Evolutionary conservation across 192 early-diverging fungal genomes (phyloP).

Genomic region (Diversispora eburnea): DNA sequence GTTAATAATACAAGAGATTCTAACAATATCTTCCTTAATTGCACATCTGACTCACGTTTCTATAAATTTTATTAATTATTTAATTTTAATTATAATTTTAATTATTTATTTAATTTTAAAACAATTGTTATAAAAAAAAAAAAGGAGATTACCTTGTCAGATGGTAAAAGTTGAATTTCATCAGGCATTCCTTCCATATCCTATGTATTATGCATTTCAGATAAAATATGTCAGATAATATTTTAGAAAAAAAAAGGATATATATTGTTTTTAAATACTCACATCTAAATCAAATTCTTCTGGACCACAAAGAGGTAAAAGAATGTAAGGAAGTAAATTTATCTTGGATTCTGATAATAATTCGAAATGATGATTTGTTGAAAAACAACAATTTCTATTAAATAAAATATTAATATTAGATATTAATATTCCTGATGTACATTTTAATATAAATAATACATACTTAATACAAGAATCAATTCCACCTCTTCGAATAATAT

Average conservation of each 20-base stretch:
- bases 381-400: conserved; percentile 75
- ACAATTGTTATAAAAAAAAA: conserved; percentile 5
- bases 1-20: conserved; percentile 82
- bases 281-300: conserved; percentile 90
- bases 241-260: background rate
- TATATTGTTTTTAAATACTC: conserved; percentile 9
- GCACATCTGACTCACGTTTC: conserved; percentile 75
- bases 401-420: background rate
- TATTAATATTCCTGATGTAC: background rate
- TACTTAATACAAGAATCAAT: conserved; percentile 85
- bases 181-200: conserved; percentile 93
- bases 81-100: background rate
- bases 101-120: background rate
- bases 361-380: conserved; percentile 59
- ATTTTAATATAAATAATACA: conserved; percentile 4
- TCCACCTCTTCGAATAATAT: conserved; percentile 86
- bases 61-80: conserved; percentile 10
- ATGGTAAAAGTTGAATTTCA: conserved; percentile 82
- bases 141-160: conserved; percentile 53
- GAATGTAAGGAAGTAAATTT: conserved; percentile 81
- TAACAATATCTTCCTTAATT: conserved; percentile 67
- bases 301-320: conserved; percentile 86
- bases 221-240: background rate
- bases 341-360: conserved; percentile 67
- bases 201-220: conserved; percentile 32